A percentile compares a stretch with the other conserved stretches of the same genome.
These are phyloP conservation scores for Diplodia corticola DNA, from an alignment of 2,329 filamentous ascomycete genomes.

Conservation along the genomic window DNA sequence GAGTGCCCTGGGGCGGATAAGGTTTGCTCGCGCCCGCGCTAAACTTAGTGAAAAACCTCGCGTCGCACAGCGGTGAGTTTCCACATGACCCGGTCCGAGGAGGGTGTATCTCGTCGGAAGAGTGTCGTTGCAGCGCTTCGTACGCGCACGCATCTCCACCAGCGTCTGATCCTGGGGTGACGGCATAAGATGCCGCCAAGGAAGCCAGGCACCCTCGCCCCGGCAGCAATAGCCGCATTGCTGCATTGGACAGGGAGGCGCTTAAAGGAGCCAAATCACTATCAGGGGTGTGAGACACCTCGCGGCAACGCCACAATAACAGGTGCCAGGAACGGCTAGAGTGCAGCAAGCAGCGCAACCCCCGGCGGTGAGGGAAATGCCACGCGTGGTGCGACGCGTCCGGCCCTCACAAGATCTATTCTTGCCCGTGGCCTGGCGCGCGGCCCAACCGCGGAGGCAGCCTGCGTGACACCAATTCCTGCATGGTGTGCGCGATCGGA, in stretches of 20 bases:
- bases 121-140: not conserved
- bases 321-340: not conserved
- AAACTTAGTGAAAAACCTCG: not conserved
- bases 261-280: not conserved
- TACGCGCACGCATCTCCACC: not conserved
- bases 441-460: too few relatives aligned
- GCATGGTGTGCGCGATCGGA: not conserved
- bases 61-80: not conserved
- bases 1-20: not conserved
- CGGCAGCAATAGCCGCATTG: not conserved
- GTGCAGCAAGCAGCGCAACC: not conserved
- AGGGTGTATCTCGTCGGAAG: not conserved
- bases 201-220: not conserved
- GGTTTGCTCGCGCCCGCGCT: not conserved
- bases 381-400: slow-evolving; percentile 6
- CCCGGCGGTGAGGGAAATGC: not conserved
- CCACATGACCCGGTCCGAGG: not conserved
- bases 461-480: not conserved
- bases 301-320: not conserved
- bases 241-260: not conserved
- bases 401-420: not conserved
- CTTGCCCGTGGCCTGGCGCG: not conserved
- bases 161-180: slow-evolving; percentile 11
- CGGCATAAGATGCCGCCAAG: slow-evolving; percentile 12
- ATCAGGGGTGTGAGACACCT: slow-evolving; percentile 5